Conservation (phyloP, 2,329 filamentous ascomycete genomes). For the Metarhizium sp. region DNA sequence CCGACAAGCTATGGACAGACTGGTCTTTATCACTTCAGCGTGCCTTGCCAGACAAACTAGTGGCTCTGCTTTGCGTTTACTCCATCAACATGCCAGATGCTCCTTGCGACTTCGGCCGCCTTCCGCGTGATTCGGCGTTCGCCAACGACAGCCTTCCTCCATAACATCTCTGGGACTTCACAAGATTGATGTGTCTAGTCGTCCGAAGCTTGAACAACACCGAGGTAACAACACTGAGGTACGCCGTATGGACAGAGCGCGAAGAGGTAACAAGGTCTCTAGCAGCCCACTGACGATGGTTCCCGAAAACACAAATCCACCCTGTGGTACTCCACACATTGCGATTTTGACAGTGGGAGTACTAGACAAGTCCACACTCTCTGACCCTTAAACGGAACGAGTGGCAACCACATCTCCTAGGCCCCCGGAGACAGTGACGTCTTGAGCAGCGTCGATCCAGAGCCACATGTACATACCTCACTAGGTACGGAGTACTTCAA, state of each 20-base stretch:
- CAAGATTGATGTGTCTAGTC: neutral
- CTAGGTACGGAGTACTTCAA: neutral
- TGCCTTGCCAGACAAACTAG: neutral
- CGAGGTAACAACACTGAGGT: too few species aligned
- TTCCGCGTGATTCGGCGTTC: slow-evolving; percentile 6
- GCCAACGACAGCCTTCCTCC: neutral
- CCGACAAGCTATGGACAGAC: neutral
- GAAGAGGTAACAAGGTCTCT: too few species aligned
- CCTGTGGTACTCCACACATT: too few species aligned
- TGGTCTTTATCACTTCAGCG: neutral
- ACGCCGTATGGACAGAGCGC: too few species aligned
- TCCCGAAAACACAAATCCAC: too few species aligned
- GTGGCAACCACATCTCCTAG: neutral
- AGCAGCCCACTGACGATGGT: too few species aligned
- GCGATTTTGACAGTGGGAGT: too few species aligned
- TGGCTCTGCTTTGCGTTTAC: neutral
- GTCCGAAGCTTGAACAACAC: neutral
- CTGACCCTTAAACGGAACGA: too few species aligned
- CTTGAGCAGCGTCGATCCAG: slow-evolving; percentile 11
- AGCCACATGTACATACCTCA: slow-evolving; percentile 7
- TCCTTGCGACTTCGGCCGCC: slow-evolving; percentile 5
- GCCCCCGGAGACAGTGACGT: slow-evolving; percentile 3
- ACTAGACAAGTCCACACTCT: too few species aligned
- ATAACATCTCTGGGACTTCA: neutral
- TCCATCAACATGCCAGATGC: neutral